These are phyloP conservation scores for Nannochloropsis gaditana DNA, from an alignment of 108 stramenopile genomes.

Conservation along the genomic window DNA sequence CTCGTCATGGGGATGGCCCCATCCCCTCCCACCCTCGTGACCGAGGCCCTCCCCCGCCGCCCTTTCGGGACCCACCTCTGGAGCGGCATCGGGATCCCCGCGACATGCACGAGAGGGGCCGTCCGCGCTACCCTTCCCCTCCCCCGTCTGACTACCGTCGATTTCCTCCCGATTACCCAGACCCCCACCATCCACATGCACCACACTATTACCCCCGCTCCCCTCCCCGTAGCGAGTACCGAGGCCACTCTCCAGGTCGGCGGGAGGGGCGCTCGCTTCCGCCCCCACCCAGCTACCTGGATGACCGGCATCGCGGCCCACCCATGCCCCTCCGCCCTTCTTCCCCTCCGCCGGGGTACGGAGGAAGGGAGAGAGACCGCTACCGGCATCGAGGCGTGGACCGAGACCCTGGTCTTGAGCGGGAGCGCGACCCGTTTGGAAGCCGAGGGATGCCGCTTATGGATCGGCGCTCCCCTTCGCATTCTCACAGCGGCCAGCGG, in stretches of 20 bases:
- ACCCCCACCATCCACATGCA: background rate
- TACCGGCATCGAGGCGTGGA: background rate
- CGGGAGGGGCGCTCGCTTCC: background rate
- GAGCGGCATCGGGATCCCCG: background rate
- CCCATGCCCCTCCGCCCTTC: background rate
- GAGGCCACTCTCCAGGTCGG: background rate
- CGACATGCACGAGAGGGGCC: background rate
- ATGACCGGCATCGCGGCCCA: background rate
- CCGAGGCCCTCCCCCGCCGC: background rate
- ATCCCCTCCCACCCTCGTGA: constrained; percentile 14
- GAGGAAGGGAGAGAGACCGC: background rate
- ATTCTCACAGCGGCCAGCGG: background rate
- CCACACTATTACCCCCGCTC: background rate
- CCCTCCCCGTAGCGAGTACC: background rate
- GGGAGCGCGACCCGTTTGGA: background rate
- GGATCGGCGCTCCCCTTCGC: background rate
- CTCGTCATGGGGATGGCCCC: background rate
- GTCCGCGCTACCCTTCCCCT: background rate
- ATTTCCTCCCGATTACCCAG: background rate
- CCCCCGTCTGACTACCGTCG: background rate
- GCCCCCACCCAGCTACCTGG: background rate
- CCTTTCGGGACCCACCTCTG: background rate
- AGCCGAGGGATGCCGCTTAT: background rate
- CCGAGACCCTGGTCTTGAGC: background rate
- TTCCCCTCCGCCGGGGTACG: background rate